Conservation (phyloP, 2,329 filamentous ascomycete genomes). For the Fusarium musae region DNA sequence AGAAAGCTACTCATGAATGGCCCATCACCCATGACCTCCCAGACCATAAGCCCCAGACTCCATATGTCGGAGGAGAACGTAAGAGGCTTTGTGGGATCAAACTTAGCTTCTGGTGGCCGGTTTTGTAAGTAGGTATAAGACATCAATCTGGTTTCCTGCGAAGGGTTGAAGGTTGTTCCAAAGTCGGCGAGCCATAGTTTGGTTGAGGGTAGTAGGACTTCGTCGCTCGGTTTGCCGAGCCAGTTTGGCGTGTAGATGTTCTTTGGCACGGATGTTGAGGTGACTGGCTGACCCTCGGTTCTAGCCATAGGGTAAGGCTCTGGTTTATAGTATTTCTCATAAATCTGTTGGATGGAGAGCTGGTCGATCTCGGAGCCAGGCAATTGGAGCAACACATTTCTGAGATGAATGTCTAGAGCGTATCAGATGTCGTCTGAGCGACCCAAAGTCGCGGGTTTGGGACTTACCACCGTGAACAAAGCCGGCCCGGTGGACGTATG, state of each 20-base stretch:
- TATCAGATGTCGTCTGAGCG: too few species aligned
- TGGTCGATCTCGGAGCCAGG: not conserved
- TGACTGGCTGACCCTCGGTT: not conserved
- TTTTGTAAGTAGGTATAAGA: rapidly evolving
- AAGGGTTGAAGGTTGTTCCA: not conserved
- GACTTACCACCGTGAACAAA: not conserved
- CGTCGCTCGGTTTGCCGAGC: not conserved
- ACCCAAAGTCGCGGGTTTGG: too few species aligned
- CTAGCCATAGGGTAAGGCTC: not conserved
- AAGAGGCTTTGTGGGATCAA: rapidly evolving
- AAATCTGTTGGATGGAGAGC: not conserved
- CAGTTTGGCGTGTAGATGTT: not conserved
- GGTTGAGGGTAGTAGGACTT: not conserved
- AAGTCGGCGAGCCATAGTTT: not conserved
- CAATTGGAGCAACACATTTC: not conserved
- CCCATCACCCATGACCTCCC: not conserved
- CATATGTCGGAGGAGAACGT: not conserved
- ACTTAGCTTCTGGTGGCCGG: rapidly evolving
- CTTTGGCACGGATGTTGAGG: not conserved
- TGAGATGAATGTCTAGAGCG: not conserved
- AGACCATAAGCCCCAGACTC: not conserved
- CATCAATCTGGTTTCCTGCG: rapidly evolving
- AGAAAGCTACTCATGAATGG: not conserved
- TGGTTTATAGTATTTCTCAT: not conserved
- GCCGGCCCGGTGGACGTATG: not conserved